Evolutionary conservation across 1,284 basidiomycete genomes (phyloP), one percentile per base, ranked within the genome.

Genomic region (Exobasidium rhododendri): DNA sequence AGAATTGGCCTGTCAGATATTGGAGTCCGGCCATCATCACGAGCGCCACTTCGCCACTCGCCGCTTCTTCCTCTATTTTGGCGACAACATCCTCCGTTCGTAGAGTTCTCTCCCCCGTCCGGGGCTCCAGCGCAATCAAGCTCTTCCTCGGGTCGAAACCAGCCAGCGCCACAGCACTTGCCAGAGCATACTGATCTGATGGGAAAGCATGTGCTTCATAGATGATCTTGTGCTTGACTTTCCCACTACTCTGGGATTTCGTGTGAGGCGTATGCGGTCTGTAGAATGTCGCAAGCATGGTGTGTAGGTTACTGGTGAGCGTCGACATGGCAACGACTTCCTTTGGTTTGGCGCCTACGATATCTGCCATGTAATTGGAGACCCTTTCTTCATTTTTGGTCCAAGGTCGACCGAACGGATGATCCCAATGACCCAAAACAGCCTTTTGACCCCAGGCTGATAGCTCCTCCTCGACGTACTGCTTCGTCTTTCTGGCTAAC

Each of bases 1-100:
- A 97, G 80, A 85, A 86, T 81, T 98, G 94, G n/a, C 94, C 96
- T 11, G 92, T 94, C 82, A 97, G 97, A 83, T 94, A 98, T 81
- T 98, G 94, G 6, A 78, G 65, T 20, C 71, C 73, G 32, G 70
- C 70, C 20, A 78, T 68, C 53, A 78, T 64, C 13, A 78, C 55
- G 29, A 77, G 58, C 14, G 75, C 71, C 28, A 69, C 71, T 59
- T 76, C 72, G 46, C 71, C 75, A 43, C 69, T 72, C 26, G 64
- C 55, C 35, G 66, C 69, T 43, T 70, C 64, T 40, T 52, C 52
- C 56, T 86, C 85, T 72, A 99, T 87, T 43, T 83, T 83, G 49
- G 85, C 83, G 20, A 97, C 82, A 68, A 98, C 94, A 82, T 98
- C 96, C 74, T 90, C 87, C 68, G 90, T 89, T 67, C 92, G 86